Conservation (phyloP, 768 basidiomycete species). For the Tulasnella sp. region DNA sequence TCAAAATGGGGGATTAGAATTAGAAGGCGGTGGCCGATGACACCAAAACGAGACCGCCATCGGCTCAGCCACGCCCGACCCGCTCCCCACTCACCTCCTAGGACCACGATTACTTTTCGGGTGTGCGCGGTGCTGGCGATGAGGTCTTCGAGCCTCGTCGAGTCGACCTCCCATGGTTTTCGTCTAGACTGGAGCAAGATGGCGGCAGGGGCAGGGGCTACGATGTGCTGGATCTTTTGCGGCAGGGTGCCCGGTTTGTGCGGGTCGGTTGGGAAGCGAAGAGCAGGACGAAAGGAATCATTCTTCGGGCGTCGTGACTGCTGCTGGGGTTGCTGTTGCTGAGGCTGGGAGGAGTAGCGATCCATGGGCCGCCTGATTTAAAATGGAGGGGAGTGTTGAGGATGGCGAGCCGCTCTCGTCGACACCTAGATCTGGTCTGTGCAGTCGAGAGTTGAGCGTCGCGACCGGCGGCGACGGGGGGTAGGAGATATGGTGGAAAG, state of each 20-base stretch:
- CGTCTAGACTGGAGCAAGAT: slow-evolving; percentile 20
- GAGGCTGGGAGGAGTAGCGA: background rate
- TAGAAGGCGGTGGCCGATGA: slow-evolving; percentile 5
- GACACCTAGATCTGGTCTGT: background rate
- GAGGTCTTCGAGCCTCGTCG: slow-evolving; percentile 14
- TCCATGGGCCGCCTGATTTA: background rate
- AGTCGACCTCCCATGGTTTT: slow-evolving; percentile 25
- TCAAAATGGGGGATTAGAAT: background rate
- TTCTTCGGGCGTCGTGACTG: background rate
- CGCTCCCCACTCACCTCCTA: slow-evolving; percentile 20
- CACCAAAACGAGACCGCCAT: background rate
- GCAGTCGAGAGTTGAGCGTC: slow-evolving; percentile 1
- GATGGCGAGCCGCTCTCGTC: background rate
- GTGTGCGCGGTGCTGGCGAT: background rate
- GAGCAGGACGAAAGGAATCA: slow-evolving; percentile 25
- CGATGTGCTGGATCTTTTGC: slow-evolving; percentile 21
- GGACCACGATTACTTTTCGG: slow-evolving; percentile 10
- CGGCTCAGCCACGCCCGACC: background rate
- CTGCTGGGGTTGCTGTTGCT: background rate
- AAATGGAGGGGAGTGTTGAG: background rate
- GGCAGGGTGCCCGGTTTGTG: slow-evolving; percentile 21
- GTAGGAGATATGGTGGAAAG: background rate
- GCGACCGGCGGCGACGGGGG: background rate
- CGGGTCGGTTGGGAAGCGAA: slow-evolving; percentile 28
- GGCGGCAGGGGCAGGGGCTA: slow-evolving; percentile 2